Base-by-base conservation (phyloP, 768 basidiomycete genomes). In the Tremella yokohamensis region DNA sequence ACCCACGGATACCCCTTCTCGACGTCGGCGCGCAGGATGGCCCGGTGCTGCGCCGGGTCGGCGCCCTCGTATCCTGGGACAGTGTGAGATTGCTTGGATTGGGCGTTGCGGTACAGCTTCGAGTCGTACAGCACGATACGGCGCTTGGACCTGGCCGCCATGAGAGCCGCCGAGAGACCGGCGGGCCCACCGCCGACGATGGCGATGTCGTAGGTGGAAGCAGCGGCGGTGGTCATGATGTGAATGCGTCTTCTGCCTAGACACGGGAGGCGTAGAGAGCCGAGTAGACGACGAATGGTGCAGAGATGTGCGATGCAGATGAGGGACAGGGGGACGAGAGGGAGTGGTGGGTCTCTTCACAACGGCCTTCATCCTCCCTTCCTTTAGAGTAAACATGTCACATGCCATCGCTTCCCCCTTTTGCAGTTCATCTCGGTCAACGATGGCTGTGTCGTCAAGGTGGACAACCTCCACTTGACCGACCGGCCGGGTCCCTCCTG, bases 151-250 rank as follows among this genome's bases (percentile, higher is more conserved):
- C 72, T 54, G 7, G 68, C 56, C 22, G 68, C 57, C 6, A 55
- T 57, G 11, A 61, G 56, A 1, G 72, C 70, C n/a, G 70, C 64
- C 16, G 64, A 57, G 29, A 74, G 59, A 15, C 72, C 72, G n/a
- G 68, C 68, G 15, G 72, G 72, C 34, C 72, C 72, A 22, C 68
- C 72, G 8, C 72, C 72, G 13, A 68, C 55, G 16, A 68, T 44
- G 9, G 62, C 50, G 34, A 68, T 52, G 45, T 68, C 64, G 26
- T 34, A 34, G 6, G 4, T 34, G 29, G 29, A 4, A 34, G 29
- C 29, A 34, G 29, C 6, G n/a, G n/a, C n/a, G 29, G 29, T 6
- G 29, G 29, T 34, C 29, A 34, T 34, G 29, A 11, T 11, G 29
- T 6, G 29, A 34, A 11, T 34, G 29, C n/a, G n/a, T n/a, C n/a